Evolutionary conservation across 164 flowering plant genomes (phyloP).

Genomic region (Saururus chinensis): DNA sequence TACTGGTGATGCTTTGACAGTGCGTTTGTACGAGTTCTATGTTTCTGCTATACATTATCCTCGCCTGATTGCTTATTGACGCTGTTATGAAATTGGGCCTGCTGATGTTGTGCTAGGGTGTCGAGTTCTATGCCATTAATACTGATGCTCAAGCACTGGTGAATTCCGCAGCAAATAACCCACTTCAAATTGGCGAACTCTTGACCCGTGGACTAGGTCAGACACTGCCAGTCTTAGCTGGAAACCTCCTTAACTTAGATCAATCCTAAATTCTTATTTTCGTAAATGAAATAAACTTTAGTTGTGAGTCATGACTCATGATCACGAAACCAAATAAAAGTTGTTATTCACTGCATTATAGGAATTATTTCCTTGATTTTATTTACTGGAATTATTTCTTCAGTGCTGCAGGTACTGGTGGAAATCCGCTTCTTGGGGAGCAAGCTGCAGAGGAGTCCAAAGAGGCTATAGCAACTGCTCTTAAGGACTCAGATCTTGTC

Average conservation of each 20-base stretch:
- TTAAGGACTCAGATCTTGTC: conserved; percentile 20
- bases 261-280: too few species aligned
- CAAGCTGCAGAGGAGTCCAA: conserved; percentile 72
- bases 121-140: conserved; percentile 95
- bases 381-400: conserved; percentile 9
- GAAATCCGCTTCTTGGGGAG: conserved; percentile 21
- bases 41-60: too few species aligned
- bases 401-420: conserved; percentile 26
- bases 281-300: too few species aligned
- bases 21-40: too few species aligned
- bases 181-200: conserved; percentile 95
- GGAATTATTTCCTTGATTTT: neutral
- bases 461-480: conserved; percentile 35
- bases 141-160: conserved; percentile 84
- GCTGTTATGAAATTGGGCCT: neutral
- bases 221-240: conserved; percentile 12
- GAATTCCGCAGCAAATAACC: conserved; percentile 78
- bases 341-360: too few species aligned
- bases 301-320: conserved; percentile 11
- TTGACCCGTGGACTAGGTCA: conserved; percentile 97
- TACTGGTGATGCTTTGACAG: too few species aligned
- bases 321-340: too few species aligned
- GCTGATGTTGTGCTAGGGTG: conserved; percentile 39
- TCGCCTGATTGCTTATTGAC: too few species aligned
- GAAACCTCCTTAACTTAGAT: neutral